phyloP scores from a whole-genome alignment of 176 grass and related monocot genomes.

The Carex littledalei region DNA sequence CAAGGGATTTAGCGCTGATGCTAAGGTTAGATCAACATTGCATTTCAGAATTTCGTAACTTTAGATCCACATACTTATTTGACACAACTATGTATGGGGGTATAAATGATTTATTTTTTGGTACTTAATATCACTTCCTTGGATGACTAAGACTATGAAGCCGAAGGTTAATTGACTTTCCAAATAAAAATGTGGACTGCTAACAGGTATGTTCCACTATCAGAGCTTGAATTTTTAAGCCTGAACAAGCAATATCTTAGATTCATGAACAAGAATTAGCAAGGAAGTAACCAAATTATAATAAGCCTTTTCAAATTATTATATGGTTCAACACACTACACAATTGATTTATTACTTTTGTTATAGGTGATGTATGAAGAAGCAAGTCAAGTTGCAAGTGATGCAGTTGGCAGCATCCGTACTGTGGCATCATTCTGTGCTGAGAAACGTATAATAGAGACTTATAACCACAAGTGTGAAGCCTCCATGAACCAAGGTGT shows the following conservation, averaged over 20 bases:
- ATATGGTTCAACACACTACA: not conserved
- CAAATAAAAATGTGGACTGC: not conserved
- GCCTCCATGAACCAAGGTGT: slow-evolving; percentile 33
- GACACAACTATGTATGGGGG: not conserved
- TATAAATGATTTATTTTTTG: not conserved
- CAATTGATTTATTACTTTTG: not conserved
- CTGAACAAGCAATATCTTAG: not conserved
- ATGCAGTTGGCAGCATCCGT: slow-evolving; percentile 39
- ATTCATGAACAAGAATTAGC: not conserved
- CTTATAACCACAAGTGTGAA: slow-evolving; percentile 44
- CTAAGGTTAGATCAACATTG: slow-evolving; percentile 38
- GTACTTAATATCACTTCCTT: not conserved
- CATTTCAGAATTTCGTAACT: not conserved
- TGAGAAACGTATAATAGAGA: slow-evolving; percentile 33
- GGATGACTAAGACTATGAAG: not conserved
- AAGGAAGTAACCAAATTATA: not conserved
- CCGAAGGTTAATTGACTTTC: not conserved
- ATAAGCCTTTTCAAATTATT: not conserved
- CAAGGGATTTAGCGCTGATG: slow-evolving; percentile 53
- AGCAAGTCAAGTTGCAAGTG: slow-evolving; percentile 48
- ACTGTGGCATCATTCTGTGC: slow-evolving; percentile 52
- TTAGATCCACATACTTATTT: not conserved
- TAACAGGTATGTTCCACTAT: not conserved
- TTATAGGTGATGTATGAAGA: slow-evolving; percentile 50
- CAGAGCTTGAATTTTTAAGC: not conserved